Evolutionary conservation across 2,329 filamentous ascomycete species (phyloP).

Genomic region (Tympanopsis confertula): DNA sequence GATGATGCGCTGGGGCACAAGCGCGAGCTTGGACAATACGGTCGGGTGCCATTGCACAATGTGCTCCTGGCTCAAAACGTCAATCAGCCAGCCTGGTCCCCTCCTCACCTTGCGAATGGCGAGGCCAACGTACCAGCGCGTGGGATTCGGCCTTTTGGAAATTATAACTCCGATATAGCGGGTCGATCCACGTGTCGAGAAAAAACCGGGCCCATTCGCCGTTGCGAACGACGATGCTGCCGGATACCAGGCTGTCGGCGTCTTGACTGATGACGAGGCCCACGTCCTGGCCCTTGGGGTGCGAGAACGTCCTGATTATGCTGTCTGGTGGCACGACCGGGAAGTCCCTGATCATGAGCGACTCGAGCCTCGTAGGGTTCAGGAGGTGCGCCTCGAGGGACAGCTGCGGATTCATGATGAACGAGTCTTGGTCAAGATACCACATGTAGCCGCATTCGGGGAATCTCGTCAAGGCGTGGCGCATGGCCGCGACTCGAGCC

Average conservation of each 20-base stretch:
- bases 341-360: slow-evolving; percentile 71
- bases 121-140: slow-evolving; percentile 55
- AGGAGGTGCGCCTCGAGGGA: slow-evolving; percentile 64
- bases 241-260: slow-evolving; percentile 61
- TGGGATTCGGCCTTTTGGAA: slow-evolving; percentile 92
- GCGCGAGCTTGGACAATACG: slow-evolving; percentile 74
- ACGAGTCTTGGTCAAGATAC: slow-evolving; percentile 71
- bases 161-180: slow-evolving; percentile 84
- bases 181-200: slow-evolving; percentile 91
- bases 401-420: slow-evolving; percentile 75
- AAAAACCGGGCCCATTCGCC: slow-evolving; percentile 90
- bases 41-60: slow-evolving; percentile 96
- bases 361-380: slow-evolving; percentile 53
- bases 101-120: not conserved
- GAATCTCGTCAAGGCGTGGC: slow-evolving; percentile 74
- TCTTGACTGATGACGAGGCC: slow-evolving; percentile 81
- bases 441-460: slow-evolving; percentile 74
- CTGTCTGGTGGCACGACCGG: slow-evolving; percentile 89
- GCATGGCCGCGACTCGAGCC: slow-evolving; percentile 72
- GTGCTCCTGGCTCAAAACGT: slow-evolving; percentile 48
- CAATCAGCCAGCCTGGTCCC: slow-evolving; percentile 1
- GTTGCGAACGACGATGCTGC: slow-evolving; percentile 69
- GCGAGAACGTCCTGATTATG: slow-evolving; percentile 86
- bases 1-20: slow-evolving; percentile 76
- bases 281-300: slow-evolving; percentile 64